Base-by-base conservation (phyloP, 139 green algal genomes). In the Bryopsis sp. region DNA sequence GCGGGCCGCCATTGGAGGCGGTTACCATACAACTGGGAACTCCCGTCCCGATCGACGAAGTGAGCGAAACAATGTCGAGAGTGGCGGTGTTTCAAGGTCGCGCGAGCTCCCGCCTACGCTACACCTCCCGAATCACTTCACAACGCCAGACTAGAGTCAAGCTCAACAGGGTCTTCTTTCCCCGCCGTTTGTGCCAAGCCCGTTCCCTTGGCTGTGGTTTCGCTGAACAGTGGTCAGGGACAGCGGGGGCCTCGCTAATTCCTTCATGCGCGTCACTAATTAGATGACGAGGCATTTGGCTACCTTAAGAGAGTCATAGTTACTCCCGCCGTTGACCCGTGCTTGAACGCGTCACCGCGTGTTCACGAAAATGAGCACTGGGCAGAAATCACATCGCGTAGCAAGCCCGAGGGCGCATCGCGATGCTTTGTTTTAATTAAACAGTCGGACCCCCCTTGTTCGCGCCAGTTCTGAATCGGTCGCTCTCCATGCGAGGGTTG, bases 401-500 rank as follows among this genome's bases (percentile, higher is more conserved):
- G 94, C 90, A 84, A 95, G 89, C 85, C 79, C 79, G 90, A 89
- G 77, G 74, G 82, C 84, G 86, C 86, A 91, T 92, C 88, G 87
- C 86, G 91, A 90, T 93, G 86, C 85, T 93, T 90, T 92, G 85
- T 95, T 95, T 92, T 92, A 93, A 95, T 93, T 95, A 95, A 90
- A 95, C 88, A 95, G 88, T 95, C 88, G 85, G 88, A 95, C 92
- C 92, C 88, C 88, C 88, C 88, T 92, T 92, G 88, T 95, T 85
- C 88, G 84, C 90, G 91, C 88, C 86, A 95, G 88, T 92, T 95
- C 88, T 95, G 84, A 93, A 85, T 87, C 76, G 87, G 84, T 85
- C 90, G 88, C 92, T 95, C 80, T 77, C 86, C 78, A 82, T 50
- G 43, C 11, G 43, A 50, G 15, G 43, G 43, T 11, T 15, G 11